A percentile compares a stretch with the other conserved stretches of the same genome.
These are phyloP conservation scores for Desmodesmus armatus DNA, from an alignment of 139 green algal species.

Conservation along the genomic window DNA sequence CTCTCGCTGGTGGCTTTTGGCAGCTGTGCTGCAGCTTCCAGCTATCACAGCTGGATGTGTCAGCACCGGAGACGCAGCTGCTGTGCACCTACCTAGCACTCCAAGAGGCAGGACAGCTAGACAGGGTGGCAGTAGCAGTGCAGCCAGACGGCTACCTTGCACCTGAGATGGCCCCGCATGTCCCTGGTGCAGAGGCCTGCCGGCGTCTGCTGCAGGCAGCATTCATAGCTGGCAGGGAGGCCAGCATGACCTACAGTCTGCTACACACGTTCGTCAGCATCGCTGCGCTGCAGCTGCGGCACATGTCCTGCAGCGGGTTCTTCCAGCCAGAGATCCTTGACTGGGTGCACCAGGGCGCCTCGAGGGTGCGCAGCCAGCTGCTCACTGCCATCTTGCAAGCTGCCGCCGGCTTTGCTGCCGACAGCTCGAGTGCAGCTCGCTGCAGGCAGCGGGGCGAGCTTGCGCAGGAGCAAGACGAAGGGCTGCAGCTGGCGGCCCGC, in stretches of 20 bases:
- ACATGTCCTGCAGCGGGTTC: slow-evolving; percentile 13
- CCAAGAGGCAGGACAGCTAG: background rate
- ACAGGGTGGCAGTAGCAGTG: background rate
- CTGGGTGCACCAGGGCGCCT: background rate
- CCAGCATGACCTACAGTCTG: background rate
- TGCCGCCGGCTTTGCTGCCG: background rate
- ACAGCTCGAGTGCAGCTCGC: slow-evolving; percentile 17
- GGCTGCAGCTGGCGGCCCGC: slow-evolving; percentile 22
- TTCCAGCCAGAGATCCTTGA: background rate
- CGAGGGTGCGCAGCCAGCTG: slow-evolving; percentile 12
- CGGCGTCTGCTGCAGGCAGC: background rate
- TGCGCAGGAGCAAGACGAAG: background rate
- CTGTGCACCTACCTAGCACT: slow-evolving; percentile 11
- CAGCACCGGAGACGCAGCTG: background rate
- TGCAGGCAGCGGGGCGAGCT: slow-evolving; percentile 6
- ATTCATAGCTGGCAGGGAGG: background rate
- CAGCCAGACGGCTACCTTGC: background rate
- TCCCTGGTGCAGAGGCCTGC: background rate
- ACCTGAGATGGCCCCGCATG: background rate
- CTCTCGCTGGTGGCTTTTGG: background rate
- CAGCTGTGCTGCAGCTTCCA: slow-evolving; percentile 9
- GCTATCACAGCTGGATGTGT: background rate
- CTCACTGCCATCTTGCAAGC: background rate
- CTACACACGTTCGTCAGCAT: slow-evolving; percentile 11
- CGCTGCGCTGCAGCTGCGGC: background rate